Evolutionary conservation across 345 rosid species (phyloP).

Genomic region (Diplotaxis tenuifolia): DNA sequence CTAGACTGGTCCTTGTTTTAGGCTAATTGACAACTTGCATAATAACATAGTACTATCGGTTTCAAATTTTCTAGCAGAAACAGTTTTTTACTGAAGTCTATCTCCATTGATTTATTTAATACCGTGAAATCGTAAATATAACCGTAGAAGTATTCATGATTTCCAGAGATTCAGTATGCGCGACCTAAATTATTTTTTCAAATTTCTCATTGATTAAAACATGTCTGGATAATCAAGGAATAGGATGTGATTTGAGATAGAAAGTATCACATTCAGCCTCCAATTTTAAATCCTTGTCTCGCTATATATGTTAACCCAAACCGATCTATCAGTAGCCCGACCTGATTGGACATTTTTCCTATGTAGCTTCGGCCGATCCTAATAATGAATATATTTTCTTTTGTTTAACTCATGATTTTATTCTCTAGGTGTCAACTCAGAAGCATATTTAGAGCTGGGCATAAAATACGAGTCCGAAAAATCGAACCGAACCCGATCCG

Average conservation of each 20-base stretch:
- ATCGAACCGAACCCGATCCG: no score
- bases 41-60: not conserved
- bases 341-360: slow-evolving; percentile 34
- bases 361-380: slow-evolving; percentile 27
- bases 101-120: not conserved
- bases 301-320: slow-evolving; percentile 30
- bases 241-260: slow-evolving; percentile 13
- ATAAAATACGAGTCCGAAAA: no score
- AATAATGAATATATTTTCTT: not conserved
- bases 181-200: not conserved
- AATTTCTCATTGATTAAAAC: not conserved
- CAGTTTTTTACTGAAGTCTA: not conserved
- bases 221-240: not conserved
- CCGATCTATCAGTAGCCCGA: slow-evolving; percentile 36
- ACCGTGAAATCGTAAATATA: no score
- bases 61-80: not conserved
- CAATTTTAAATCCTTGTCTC: slow-evolving; percentile 11
- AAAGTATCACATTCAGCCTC: slow-evolving; percentile 10
- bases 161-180: not conserved
- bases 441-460: no score
- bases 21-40: not conserved
- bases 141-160: no score
- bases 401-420: slow-evolving; percentile 9
- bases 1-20: not conserved
- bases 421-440: slow-evolving; percentile 25